Evolutionary conservation across 176 grass and related monocot species (phyloP).

Genomic region (Juncus effusus): DNA sequence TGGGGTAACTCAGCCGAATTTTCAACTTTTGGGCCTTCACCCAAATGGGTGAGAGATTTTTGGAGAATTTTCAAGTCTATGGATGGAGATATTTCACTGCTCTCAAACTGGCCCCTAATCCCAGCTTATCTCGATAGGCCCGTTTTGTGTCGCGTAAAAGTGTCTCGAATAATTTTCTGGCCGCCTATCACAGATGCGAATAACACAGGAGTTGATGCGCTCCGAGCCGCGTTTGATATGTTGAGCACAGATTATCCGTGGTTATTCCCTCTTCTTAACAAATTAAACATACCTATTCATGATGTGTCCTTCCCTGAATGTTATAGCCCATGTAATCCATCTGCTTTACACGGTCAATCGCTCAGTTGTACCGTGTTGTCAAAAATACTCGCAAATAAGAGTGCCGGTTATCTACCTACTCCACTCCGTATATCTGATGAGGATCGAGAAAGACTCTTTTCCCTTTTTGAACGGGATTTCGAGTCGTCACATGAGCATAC

Average conservation of each 20-base stretch:
- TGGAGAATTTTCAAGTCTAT: constrained; percentile 69
- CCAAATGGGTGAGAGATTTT: constrained; percentile 84
- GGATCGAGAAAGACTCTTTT: constrained; percentile 64
- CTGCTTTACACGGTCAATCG: constrained; percentile 42
- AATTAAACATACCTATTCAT: constrained; percentile 78
- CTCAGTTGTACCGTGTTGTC: constrained; percentile 62
- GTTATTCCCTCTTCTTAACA: constrained; percentile 71
- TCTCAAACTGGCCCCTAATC: constrained; percentile 90
- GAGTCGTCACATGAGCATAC: constrained; percentile 38
- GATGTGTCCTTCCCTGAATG: constrained; percentile 73
- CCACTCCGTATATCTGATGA: constrained; percentile 56
- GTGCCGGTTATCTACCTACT: constrained; percentile 51
- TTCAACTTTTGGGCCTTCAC: constrained; percentile 46
- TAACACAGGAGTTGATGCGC: constrained; percentile 35
- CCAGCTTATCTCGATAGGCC: constrained; percentile 68
- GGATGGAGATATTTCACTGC: constrained; percentile 68
- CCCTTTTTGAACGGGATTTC: constrained; percentile 74
- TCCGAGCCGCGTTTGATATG: constrained; percentile 53
- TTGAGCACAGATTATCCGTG: constrained; percentile 71
- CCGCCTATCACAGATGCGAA: constrained; percentile 48
- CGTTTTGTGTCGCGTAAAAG: constrained; percentile 70
- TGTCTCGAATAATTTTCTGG: constrained; percentile 67
- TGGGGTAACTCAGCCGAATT: constrained; percentile 57
- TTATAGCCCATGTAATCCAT: constrained; percentile 47
- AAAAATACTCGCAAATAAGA: constrained; percentile 66